phyloP scores from a whole-genome alignment of 2,329 filamentous ascomycete genomes.

The Hypocrella siamensis region DNA sequence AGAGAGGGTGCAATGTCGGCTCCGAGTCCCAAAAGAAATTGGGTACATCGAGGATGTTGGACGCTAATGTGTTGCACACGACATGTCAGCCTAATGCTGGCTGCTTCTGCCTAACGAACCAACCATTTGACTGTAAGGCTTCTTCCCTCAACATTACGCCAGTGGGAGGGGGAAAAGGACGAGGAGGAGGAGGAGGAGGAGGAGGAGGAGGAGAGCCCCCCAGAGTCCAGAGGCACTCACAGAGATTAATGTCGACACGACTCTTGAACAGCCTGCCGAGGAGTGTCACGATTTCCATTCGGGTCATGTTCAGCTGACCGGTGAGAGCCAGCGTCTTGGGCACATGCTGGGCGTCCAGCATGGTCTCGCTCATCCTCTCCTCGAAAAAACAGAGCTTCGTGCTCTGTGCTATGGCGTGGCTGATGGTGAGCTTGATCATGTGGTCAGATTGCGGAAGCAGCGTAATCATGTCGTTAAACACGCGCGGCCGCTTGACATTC shows the following conservation, averaged over 20 bases:
- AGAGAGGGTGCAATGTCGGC: conserved; percentile 85
- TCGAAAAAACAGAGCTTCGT: conserved; percentile 95
- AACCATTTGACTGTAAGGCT: no score
- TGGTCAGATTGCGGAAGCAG: conserved; percentile 79
- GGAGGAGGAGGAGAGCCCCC: no score
- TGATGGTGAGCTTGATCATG: conserved; percentile 98
- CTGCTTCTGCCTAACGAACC: no score
- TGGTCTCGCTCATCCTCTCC: conserved; percentile 86
- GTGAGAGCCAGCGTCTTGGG: conserved; percentile 80
- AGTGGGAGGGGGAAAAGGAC: no score
- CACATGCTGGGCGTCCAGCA: conserved; percentile 83
- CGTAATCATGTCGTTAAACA: conserved; percentile 99
- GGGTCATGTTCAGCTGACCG: conserved; percentile 77
- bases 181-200: no score
- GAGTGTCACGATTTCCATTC: conserved; percentile 84
- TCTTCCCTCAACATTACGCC: no score
- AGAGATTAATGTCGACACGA: conserved; percentile 92
- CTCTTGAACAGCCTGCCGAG: conserved; percentile 83
- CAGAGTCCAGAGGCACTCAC: conserved; percentile 38
- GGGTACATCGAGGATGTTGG: conserved; percentile 88
- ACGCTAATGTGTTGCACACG: conserved; percentile 38
- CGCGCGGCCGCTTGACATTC: conserved; percentile 69
- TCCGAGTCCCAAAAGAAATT: conserved; percentile 99
- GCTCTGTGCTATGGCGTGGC: conserved; percentile 91
- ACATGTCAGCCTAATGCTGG: neutral